Evolutionary conservation across 768 basidiomycete genomes (phyloP), one percentile per base, ranked within the genome.

Genomic region (Hypholoma fasciculare): DNA sequence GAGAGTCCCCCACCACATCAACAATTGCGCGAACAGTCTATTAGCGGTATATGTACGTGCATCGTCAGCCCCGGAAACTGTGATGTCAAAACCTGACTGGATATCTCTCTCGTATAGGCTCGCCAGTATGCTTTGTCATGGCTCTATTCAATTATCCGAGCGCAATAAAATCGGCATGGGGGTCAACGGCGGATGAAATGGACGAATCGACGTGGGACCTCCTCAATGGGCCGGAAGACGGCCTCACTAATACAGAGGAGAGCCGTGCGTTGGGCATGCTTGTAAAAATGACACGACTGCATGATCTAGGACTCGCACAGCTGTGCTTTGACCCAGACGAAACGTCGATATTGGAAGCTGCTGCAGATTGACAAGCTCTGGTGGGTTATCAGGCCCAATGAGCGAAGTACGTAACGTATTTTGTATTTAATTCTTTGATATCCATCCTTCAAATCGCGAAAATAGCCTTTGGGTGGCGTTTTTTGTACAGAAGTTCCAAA

Each of bases 1-100:
- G 50, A 49, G 48, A 48, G 57, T n/a, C 30, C 63, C 11, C 38
- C 57, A 1, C 52, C 61, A 17, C 65, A 63, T 20, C 60, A 63
- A 16, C 63, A 67, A 26, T 52, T 64, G 6, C 76, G 78, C 17
- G 90, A 93, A 66, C 90, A 90, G 62, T 73, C 79, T 54, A 80
- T 92, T 49, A 92, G 91, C 61, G 91, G 90, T 1, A 73, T 93
- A 56, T 93, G 90, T 92, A 68, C 54, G 88, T 77, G 4, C 8
- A 11, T 47, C 13, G 14, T 53, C 39, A 43, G 8, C 50, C 30
- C 37, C 46, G 12, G 30, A 34, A 34, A 34, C 30, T 30, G 30
- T 46, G 46, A 39, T 37, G 19, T 17, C 12, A 42, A 43, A 17
- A 49, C 27, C 19, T 57, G 46, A 4, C 36, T 61, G n/a, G 50